Conservation (phyloP, 176 grass and related monocot genomes). For the Rhynchospora breviuscula region DNA sequence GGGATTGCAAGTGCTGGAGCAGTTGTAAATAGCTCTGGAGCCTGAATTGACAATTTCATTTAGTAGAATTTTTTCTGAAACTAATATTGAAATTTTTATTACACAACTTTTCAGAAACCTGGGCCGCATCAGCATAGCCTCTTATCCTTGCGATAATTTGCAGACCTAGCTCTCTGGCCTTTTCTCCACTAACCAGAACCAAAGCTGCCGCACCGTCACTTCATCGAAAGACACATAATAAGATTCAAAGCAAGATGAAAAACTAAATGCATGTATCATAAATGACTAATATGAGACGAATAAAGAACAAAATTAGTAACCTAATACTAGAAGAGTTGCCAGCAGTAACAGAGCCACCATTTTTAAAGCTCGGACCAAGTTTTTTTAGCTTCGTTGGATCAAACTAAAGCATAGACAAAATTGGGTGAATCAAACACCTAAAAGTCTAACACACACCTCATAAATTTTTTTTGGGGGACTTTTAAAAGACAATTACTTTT, state of each 20-base stretch:
- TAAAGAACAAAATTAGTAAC: constrained; percentile 24
- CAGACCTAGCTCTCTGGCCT: constrained; percentile 71
- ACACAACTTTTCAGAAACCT: constrained; percentile 41
- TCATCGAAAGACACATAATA: constrained; percentile 16
- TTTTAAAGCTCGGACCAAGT: constrained; percentile 70
- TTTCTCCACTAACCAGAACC: constrained; percentile 78
- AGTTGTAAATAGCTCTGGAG: constrained; percentile 85
- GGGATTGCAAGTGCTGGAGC: constrained; percentile 90
- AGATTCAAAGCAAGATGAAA: background rate
- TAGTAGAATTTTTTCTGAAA: background rate
- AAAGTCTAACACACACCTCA: background rate
- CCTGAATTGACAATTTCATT: constrained; percentile 37
- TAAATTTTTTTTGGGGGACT: background rate
- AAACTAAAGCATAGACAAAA: constrained; percentile 37
- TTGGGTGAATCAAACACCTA: background rate
- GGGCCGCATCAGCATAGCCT: constrained; percentile 82
- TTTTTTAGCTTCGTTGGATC: constrained; percentile 66
- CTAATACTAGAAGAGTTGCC: constrained; percentile 92
- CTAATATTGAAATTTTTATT: background rate
- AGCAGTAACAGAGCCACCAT: constrained; percentile 58
- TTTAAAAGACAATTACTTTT: constrained; percentile 46
- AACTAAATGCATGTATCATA: background rate
- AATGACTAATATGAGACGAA: background rate
- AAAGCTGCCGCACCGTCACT: constrained; percentile 94
- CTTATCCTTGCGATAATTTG: constrained; percentile 80